Evolutionary conservation across 2,329 filamentous ascomycete species (phyloP).

Genomic region (Graphiopsis chlorocephala): DNA sequence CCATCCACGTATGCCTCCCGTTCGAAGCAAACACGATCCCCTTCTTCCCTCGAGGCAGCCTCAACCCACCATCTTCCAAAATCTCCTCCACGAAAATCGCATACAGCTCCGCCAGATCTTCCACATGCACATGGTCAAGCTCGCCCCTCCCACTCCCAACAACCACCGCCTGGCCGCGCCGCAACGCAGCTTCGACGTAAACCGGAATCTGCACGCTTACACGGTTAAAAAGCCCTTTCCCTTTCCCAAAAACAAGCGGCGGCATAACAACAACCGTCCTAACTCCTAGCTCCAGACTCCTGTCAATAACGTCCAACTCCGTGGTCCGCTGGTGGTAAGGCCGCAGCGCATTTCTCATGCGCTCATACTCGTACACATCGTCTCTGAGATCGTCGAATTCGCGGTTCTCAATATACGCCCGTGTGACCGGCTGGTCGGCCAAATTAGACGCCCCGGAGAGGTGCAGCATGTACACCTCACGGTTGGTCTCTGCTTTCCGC

Average conservation of each 20-base stretch:
- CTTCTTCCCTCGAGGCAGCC: slow-evolving; percentile 36
- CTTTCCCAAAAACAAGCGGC: neutral
- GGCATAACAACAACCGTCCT: slow-evolving; percentile 44
- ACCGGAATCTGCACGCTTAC: slow-evolving; percentile 41
- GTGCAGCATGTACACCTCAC: slow-evolving; percentile 42
- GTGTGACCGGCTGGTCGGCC: slow-evolving; percentile 41
- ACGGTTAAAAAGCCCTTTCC: slow-evolving; percentile 36
- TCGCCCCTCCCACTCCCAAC: slow-evolving; percentile 39
- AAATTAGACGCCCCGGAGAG: slow-evolving; percentile 47
- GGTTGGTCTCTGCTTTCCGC: slow-evolving; percentile 36
- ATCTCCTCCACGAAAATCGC: slow-evolving; percentile 37
- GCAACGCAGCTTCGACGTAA: slow-evolving; percentile 33
- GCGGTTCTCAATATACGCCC: slow-evolving; percentile 26
- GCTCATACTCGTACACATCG: slow-evolving; percentile 45
- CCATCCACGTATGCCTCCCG: slow-evolving; percentile 41
- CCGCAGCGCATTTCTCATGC: slow-evolving; percentile 36
- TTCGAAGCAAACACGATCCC: slow-evolving; percentile 46
- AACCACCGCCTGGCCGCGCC: slow-evolving; percentile 33
- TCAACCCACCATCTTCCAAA: slow-evolving; percentile 27
- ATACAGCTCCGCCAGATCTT: slow-evolving; percentile 45
- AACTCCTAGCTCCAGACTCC: slow-evolving; percentile 40
- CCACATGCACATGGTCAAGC: slow-evolving; percentile 48
- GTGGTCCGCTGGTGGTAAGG: slow-evolving; percentile 45
- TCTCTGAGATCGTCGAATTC: slow-evolving; percentile 43
- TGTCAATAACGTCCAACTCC: slow-evolving; percentile 44